Base-by-base conservation (phyloP, 495 filamentous ascomycete species). In the Podospora comata region DNA sequence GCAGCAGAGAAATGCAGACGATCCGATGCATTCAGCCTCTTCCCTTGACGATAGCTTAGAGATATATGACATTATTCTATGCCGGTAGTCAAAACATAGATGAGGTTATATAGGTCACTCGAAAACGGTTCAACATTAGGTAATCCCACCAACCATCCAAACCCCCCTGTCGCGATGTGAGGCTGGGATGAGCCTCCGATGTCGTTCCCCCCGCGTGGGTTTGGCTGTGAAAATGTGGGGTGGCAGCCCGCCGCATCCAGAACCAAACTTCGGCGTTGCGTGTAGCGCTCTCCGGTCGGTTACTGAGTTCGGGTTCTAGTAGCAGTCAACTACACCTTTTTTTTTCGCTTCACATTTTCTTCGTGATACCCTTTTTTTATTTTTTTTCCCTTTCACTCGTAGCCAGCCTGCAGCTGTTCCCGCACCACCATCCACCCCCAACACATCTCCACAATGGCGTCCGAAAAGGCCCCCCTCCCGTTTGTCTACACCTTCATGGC, bases 401-500 rank as follows among this genome's bases (percentile, higher is more conserved):
- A 11, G 39, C 39, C 39, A 48, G 15, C 39, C 15, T 48, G 39
- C 39, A 3, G 4, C 39, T 0, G 5, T 16, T 48, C 39, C 39
- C 15, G 39, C 15, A 48, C 39, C 39, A 11, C 39, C 39, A 13
- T 13, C 39, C 39, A 48, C 5, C 39, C 39, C 15, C 7, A 23
- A 23, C 39, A 48, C 39, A 48, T 62, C 27, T 61, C 58, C 70
- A 75, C 72, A 57, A 78, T 78, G 76, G 61, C 76, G 61, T 23
- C 68, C 26, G 75, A 75, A 65, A 72, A 77, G 62, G 68, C 72
- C 66, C 75, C 73, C n/a, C 71, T 78, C 48, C 76, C 76, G 32
- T 78, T 78, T 61, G 70, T 65, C 48, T 78, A 78, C 73, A 77
- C 73, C 30, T 78, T 78, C 67, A 72, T 72, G 76, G 76, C 76